Evolutionary conservation across 1,139 yeast genomes (phyloP).

Genomic region (Arxiozyma heterogenica): DNA sequence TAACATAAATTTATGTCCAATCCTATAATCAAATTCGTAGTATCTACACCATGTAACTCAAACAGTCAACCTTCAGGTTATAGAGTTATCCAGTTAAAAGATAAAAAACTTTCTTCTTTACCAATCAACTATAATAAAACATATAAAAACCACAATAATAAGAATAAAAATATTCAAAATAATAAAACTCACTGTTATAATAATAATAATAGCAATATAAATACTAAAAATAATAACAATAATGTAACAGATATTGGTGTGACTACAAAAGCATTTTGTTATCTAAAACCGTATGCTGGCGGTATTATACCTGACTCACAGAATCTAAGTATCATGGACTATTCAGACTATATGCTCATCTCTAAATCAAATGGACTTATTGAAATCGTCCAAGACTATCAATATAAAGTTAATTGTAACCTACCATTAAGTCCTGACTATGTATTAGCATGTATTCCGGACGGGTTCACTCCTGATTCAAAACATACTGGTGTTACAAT

Average conservation of each 20-base stretch:
- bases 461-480: constrained; percentile 8
- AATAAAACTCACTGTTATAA: no score
- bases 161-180: no score
- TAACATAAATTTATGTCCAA: constrained; percentile 8
- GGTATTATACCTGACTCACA: constrained; percentile 6
- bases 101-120: constrained; percentile 11
- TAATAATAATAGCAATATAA: no score
- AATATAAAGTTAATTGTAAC: constrained; percentile 11
- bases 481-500: constrained; percentile 15
- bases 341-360: constrained; percentile 23
- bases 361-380: constrained; percentile 25
- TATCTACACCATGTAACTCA: constrained; percentile 21
- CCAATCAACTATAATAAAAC: constrained; percentile 2
- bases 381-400: constrained; percentile 22
- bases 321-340: constrained; percentile 11
- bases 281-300: constrained; percentile 17
- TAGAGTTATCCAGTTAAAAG: constrained; percentile 14
- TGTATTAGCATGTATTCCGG: constrained; percentile 20
- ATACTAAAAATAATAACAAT: background rate
- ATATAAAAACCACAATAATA: no score
- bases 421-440: constrained; percentile 13
- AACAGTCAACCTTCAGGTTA: constrained; percentile 19
- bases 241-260: constrained; percentile 12
- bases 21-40: constrained; percentile 15
- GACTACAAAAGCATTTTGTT: constrained; percentile 22